These are phyloP conservation scores for Xylariaceae sp. DNA, from an alignment of 2,329 filamentous ascomycete genomes.

Conservation along the genomic window DNA sequence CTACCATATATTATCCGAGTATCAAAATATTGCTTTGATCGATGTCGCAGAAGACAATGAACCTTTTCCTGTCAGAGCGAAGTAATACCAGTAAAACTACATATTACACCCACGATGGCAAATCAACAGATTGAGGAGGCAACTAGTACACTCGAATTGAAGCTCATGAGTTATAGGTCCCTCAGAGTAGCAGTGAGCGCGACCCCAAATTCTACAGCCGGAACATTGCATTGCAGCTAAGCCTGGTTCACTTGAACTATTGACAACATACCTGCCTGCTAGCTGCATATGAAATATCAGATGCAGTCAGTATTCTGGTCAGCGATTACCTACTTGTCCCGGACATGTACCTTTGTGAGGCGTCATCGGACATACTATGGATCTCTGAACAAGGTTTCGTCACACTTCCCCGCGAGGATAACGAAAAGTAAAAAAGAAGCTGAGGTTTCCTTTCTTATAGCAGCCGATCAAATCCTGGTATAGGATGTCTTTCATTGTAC, in stretches of 20 bases:
- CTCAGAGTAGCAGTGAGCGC: background rate
- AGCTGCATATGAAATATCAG: background rate
- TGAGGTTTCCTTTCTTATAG: slow-evolving; percentile 9
- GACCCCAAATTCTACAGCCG: background rate
- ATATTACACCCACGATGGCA: background rate
- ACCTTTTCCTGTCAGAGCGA: slow-evolving; percentile 18
- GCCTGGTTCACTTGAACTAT: slow-evolving; percentile 3
- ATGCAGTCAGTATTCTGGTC: slow-evolving; percentile 4
- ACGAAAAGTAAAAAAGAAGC: background rate
- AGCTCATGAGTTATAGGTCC: slow-evolving; percentile 5
- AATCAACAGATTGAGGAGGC: background rate
- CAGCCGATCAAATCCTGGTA: background rate
- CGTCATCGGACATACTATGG: slow-evolving; percentile 1
- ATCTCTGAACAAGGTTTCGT: slow-evolving; percentile 5
- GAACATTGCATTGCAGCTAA: background rate
- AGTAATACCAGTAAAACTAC: slow-evolving; percentile 8
- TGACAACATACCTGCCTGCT: slow-evolving; percentile 10
- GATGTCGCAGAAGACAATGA: slow-evolving; percentile 4
- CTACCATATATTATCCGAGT: background rate
- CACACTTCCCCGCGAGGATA: background rate
- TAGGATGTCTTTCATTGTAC: background rate
- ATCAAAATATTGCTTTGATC: slow-evolving; percentile 5
- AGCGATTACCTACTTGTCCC: slow-evolving; percentile 3
- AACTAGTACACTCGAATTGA: slow-evolving; percentile 12
- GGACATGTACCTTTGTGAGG: background rate